Base-by-base conservation (phyloP, 345 rosid genomes). In the Tarenaya hassleriana region DNA sequence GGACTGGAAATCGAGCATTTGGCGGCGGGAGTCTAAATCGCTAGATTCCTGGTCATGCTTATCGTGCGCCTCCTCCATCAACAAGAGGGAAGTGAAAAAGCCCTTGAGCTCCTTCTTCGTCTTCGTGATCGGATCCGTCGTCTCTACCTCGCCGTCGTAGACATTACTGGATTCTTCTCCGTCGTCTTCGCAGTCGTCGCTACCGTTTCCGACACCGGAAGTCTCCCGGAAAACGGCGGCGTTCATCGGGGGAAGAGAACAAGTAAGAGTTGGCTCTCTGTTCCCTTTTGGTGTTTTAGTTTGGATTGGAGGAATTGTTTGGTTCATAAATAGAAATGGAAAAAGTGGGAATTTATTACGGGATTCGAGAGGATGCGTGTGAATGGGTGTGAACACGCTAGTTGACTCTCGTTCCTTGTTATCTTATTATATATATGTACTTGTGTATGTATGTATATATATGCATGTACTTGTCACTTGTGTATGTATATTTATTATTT, bases 21-120 rank as follows among this genome's bases (percentile, higher is more conserved):
- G 66, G 4, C 77, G 80, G 11, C 40, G 49, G 1, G 74, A 69
- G 7, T 68, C 75, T 31, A 32, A 56, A 63, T 54, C 53, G 0
- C 69, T 68, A 47, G 73, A 77, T n/a, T 76, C 72, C 1, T 33
- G 56, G 20, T 74, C 80, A 1, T 61, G 64, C 63, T 70, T 77
- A 27, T 78, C 94, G 52, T 82, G 80, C 41, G n/a, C n/a, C n/a
- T 81, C 86, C 31, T 84, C 83, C 39, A 81, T 50, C 41, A 76
- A 60, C 13, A 79, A 56, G 40, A 73, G 53, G 1, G 85, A 76
- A 53, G 79, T 71, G 58, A 79, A 66, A 3, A 79, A 66, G 7
- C 82, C 79, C 7, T 76, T 76, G 35, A 76, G 66, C 4, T 69
- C 73, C 56, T 66, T 75, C 61, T 70, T 72, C 15, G 55, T 20